Evolutionary conservation across 495 filamentous ascomycete species (phyloP), one percentile per base, ranked within the genome.

Genomic region (Lasiosphaeris hirsuta): DNA sequence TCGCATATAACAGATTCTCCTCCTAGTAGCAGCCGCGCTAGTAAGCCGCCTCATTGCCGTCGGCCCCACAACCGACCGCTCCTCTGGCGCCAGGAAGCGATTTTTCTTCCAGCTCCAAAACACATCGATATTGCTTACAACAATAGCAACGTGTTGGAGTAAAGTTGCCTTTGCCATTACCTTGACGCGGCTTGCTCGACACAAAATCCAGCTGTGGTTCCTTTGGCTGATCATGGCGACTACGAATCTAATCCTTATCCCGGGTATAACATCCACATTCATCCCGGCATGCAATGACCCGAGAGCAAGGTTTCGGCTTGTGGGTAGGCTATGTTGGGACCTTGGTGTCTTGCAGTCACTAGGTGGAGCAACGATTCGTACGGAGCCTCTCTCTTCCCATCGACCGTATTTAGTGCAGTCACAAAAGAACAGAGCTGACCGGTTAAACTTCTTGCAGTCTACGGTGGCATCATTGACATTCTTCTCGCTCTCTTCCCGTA

Each of bases 401-500:
- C 13, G 13, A 15, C 7, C n/a, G n/a, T n/a, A n/a, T 11, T 23
- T 17, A 17, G 7, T 34, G 38, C 13, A 19, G 18, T n/a, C n/a
- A n/a, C n/a, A n/a, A n/a, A n/a, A n/a, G 14, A 4, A 41, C 1
- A 9, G 3, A 13, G 49, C 49, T 48, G 10, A 48, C n/a, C 51
- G 47, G 37, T 30, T 14, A 39, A 7, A 23, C 13, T n/a, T n/a
- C n/a, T n/a, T n/a, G 1, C 52, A 60, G 61, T 60, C 19, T 63
- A 63, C 42, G 57, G 57, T 47, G 61, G 61, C 47, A 18, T 71
- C 18, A 64, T 69, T 50, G 71, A 73, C 34, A 65, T 73, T 17
- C 19, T 71, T 14, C 58, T 73, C 1, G 69, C 71, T 0, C 51
- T 63, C 2, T 62, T 73, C 18, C 71, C 71, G 6, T 73, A 63